Percentiles rank a stretch among this genome's conserved stretches.
phyloP scores from a whole-genome alignment of 2,329 filamentous ascomycete species.

The Aspergillus sp. region DNA sequence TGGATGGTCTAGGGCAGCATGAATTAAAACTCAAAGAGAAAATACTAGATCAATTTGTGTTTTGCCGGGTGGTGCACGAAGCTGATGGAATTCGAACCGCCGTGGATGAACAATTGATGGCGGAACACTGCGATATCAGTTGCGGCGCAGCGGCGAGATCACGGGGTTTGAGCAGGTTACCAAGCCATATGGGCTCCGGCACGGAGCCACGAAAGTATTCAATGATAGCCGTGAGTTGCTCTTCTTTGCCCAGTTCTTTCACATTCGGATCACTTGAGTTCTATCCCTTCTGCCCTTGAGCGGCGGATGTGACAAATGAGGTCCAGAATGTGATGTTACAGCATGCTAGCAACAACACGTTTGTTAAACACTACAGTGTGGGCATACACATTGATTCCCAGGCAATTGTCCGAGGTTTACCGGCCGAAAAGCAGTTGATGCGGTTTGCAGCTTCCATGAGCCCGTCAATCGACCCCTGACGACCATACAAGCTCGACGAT shows the following conservation, averaged over 20 bases:
- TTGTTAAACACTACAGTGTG: slow-evolving; percentile 27
- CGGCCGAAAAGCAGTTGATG: slow-evolving; percentile 23
- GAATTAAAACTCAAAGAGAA: slow-evolving; percentile 32
- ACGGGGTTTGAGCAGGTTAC: slow-evolving; percentile 32
- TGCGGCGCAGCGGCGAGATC: slow-evolving; percentile 29
- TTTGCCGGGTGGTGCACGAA: slow-evolving; percentile 27
- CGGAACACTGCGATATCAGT: slow-evolving; percentile 23
- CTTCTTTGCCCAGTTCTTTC: neutral
- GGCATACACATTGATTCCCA: slow-evolving; percentile 27
- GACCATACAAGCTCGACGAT: slow-evolving; percentile 25
- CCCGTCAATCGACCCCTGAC: slow-evolving; percentile 24
- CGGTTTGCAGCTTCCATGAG: slow-evolving; percentile 28
- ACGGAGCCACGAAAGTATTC: slow-evolving; percentile 34
- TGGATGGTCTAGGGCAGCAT: slow-evolving; percentile 32
- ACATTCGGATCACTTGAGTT: neutral
- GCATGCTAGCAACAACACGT: slow-evolving; percentile 26
- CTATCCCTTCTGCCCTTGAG: slow-evolving; percentile 1
- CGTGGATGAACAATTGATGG: slow-evolving; percentile 23
- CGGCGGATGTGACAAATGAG: slow-evolving; percentile 17
- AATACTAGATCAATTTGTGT: slow-evolving; percentile 33
- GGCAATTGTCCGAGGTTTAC: slow-evolving; percentile 23
- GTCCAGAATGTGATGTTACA: slow-evolving; percentile 26
- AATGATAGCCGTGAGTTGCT: slow-evolving; percentile 37
- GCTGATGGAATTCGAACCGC: slow-evolving; percentile 25
- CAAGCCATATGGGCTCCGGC: slow-evolving; percentile 33